These are phyloP conservation scores for Candida nitratophila DNA, from an alignment of 805 yeast genomes.

Conservation along the genomic window DNA sequence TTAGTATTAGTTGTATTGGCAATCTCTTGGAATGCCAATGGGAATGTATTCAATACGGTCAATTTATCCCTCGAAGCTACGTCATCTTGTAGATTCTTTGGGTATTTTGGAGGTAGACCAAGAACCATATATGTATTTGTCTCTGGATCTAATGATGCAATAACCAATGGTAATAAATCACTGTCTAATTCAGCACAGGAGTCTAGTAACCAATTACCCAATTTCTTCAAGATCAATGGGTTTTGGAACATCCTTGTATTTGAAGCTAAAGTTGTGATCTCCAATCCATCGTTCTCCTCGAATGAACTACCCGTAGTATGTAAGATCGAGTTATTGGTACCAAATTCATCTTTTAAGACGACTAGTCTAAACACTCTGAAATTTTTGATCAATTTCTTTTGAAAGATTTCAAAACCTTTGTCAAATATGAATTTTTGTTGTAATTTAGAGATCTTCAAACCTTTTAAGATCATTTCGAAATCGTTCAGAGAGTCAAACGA, in stretches of 20 bases:
- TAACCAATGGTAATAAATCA: conserved; percentile 68
- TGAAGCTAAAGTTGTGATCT: conserved; percentile 36
- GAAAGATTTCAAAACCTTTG: conserved; percentile 86
- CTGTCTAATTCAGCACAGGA: conserved; percentile 75
- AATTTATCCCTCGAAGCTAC: conserved; percentile 27
- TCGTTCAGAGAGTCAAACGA: conserved; percentile 48
- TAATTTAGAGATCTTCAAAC: conserved; percentile 75
- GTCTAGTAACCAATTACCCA: conserved; percentile 90
- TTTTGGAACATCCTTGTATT: conserved; percentile 72
- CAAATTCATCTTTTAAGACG: conserved; percentile 67
- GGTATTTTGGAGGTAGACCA: conserved; percentile 82
- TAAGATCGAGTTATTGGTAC: conserved; percentile 10
- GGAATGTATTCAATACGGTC: conserved; percentile 69
- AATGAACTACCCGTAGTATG: conserved; percentile 3
- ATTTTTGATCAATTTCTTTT: conserved; percentile 72
- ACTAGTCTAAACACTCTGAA: conserved; percentile 77
- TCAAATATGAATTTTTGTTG: conserved; percentile 79
- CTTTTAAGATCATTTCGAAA: conserved; percentile 52
- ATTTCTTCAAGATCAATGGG: conserved; percentile 75
- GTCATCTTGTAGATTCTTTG: conserved; percentile 32
- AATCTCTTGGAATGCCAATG: conserved; percentile 85
- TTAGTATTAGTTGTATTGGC: conserved; percentile 81
- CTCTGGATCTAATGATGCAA: conserved; percentile 71
- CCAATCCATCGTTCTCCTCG: conserved; percentile 21
- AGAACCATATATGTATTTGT: conserved; percentile 80